phyloP scores from a whole-genome alignment of 495 filamentous ascomycete species.

The Achaetomiella virescens region DNA sequence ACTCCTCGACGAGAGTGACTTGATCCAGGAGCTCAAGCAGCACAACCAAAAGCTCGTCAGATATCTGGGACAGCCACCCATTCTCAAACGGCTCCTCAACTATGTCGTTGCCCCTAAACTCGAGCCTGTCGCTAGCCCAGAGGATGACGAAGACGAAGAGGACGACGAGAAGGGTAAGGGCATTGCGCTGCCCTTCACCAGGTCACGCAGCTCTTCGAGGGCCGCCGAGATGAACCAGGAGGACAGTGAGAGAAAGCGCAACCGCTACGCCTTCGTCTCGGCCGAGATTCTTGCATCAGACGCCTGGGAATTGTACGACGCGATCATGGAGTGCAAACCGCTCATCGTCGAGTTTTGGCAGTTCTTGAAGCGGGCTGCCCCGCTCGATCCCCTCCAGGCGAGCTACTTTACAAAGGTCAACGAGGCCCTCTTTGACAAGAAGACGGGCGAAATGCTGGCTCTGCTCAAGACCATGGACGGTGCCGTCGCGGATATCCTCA shows the following conservation, averaged over 20 bases:
- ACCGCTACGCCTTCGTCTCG: slow-evolving; percentile 85
- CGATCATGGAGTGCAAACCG: slow-evolving; percentile 75
- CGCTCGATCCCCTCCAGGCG: slow-evolving; percentile 85
- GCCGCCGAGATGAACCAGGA: slow-evolving; percentile 47
- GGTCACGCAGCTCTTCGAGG: slow-evolving; percentile 35
- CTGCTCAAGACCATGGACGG: slow-evolving; percentile 77
- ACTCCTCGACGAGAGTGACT: slow-evolving; percentile 87
- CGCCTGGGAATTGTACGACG: slow-evolving; percentile 91
- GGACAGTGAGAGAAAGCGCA: slow-evolving; percentile 75
- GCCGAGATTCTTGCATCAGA: slow-evolving; percentile 93
- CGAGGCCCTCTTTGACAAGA: slow-evolving; percentile 91
- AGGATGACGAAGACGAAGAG: slow-evolving; percentile 55
- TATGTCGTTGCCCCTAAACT: slow-evolving; percentile 80
- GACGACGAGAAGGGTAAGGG: slow-evolving; percentile 49
- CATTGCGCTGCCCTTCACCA: slow-evolving; percentile 43
- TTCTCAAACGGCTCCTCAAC: slow-evolving; percentile 80
- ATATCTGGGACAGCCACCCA: slow-evolving; percentile 80
- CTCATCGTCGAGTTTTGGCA: slow-evolving; percentile 82
- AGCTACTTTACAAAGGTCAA: slow-evolving; percentile 99
- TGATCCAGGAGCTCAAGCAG: slow-evolving; percentile 96
- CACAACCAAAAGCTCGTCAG: slow-evolving; percentile 98
- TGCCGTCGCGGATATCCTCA: slow-evolving; percentile 76
- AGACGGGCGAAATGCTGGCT: slow-evolving; percentile 92
- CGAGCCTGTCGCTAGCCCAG: slow-evolving; percentile 50
- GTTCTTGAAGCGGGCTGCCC: slow-evolving; percentile 71